A percentile compares a stretch with the other conserved stretches of the same genome.
These are phyloP conservation scores for Ramichloridium luteum DNA, from an alignment of 2,329 filamentous ascomycete genomes.

Conservation along the genomic window DNA sequence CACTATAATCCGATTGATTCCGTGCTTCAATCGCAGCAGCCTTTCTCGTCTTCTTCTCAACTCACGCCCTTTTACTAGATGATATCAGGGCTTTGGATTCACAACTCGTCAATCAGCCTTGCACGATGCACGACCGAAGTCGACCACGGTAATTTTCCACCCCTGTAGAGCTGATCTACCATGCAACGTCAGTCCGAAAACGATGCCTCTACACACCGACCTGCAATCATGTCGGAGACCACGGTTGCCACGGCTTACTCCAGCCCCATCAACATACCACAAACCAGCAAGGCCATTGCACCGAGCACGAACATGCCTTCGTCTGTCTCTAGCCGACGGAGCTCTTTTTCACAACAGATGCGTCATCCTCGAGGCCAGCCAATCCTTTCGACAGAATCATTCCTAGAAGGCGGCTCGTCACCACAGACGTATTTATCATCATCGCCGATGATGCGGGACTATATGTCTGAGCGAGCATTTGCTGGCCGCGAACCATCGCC, in stretches of 20 bases:
- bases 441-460: slow-evolving; percentile 13
- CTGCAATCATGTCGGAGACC: not conserved
- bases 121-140: too few relatives aligned
- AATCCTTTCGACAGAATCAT: slow-evolving; percentile 13
- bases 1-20: too few relatives aligned
- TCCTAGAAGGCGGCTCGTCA: slow-evolving; percentile 14
- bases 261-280: not conserved
- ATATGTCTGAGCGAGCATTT: slow-evolving; percentile 19
- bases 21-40: too few relatives aligned
- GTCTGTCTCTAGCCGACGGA: slow-evolving; percentile 22
- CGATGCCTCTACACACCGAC: not conserved
- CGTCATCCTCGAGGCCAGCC: slow-evolving; percentile 10
- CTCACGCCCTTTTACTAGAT: too few relatives aligned
- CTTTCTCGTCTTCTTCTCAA: too few relatives aligned
- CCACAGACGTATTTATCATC: slow-evolving; percentile 16
- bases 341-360: slow-evolving; percentile 27
- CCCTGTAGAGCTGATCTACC: too few relatives aligned
- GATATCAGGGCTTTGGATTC: too few relatives aligned
- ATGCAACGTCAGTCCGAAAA: not conserved
- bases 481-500: slow-evolving; percentile 44
- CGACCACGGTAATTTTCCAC: too few relatives aligned
- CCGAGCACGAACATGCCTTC: slow-evolving; percentile 6
- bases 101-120: too few relatives aligned
- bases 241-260: not conserved
- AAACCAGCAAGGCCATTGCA: not conserved